phyloP scores from a whole-genome alignment of 768 basidiomycete species.

The Lactarius evosmus region DNA sequence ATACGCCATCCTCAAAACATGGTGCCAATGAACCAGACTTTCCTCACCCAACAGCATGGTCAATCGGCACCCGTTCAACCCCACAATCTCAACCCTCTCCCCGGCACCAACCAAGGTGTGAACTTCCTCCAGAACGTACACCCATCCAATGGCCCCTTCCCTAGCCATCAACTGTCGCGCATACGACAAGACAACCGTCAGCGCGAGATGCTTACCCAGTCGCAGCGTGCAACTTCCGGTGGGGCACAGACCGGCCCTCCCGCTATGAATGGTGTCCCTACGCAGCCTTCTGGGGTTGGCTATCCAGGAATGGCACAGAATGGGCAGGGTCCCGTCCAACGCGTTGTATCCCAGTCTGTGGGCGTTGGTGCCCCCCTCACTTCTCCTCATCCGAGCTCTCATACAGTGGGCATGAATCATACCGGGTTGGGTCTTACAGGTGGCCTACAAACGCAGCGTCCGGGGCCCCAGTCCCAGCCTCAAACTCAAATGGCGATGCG shows the following conservation, averaged over 20 bases:
- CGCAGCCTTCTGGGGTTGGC: slow-evolving; percentile 22
- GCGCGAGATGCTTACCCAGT: slow-evolving; percentile 8
- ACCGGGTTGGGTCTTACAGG: slow-evolving; percentile 39
- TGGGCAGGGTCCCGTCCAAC: slow-evolving; percentile 38
- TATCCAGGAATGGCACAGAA: slow-evolving; percentile 20
- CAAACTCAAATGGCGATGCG: slow-evolving; percentile 36
- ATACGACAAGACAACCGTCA: slow-evolving; percentile 8
- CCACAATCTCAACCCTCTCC: slow-evolving; percentile 41
- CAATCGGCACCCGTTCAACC: slow-evolving; percentile 39
- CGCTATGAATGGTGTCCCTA: slow-evolving; percentile 22
- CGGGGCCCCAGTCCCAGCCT: slow-evolving; percentile 35
- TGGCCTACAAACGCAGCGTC: slow-evolving; percentile 37
- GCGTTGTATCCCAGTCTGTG: slow-evolving; percentile 54
- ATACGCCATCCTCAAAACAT: slow-evolving; percentile 45
- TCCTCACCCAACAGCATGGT: slow-evolving; percentile 39
- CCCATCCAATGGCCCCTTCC: slow-evolving; percentile 23
- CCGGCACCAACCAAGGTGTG: slow-evolving; percentile 34
- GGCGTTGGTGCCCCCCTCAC: slow-evolving; percentile 8
- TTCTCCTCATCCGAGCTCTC: slow-evolving; percentile 15
- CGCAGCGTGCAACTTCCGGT: slow-evolving; percentile 17
- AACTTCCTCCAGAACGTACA: slow-evolving; percentile 33
- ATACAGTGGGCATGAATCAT: slow-evolving; percentile 31
- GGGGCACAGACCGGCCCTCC: slow-evolving; percentile 19
- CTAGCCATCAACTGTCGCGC: slow-evolving; percentile 9
- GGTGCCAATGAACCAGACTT: slow-evolving; percentile 35